phyloP scores from a whole-genome alignment of 2,329 filamentous ascomycete species.

The Gaeumannomyces sp. region DNA sequence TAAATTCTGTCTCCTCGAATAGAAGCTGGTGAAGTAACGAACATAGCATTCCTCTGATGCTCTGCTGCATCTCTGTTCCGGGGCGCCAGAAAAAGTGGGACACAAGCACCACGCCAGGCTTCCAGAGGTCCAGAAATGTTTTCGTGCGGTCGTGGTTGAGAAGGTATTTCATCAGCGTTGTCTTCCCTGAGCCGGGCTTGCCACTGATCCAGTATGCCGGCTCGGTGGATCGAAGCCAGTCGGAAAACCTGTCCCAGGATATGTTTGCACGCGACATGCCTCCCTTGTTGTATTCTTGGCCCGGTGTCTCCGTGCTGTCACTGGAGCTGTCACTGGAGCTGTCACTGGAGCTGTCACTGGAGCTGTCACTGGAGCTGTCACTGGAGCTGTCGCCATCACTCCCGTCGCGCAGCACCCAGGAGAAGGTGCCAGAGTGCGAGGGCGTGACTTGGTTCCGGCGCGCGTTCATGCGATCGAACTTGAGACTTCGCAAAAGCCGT shows the following conservation, averaged over 20 bases:
- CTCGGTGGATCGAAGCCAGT: background rate
- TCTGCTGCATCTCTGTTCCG: slow-evolving; percentile 21
- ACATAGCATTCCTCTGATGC: slow-evolving; percentile 20
- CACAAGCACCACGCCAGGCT: slow-evolving; percentile 9
- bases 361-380: too few relatives aligned
- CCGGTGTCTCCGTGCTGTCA: too few relatives aligned
- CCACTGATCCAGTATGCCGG: slow-evolving; percentile 25
- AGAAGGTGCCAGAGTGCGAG: slow-evolving; percentile 9
- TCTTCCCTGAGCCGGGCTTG: slow-evolving; percentile 28
- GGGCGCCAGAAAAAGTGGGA: slow-evolving; percentile 27
- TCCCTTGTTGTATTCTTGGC: too few relatives aligned
- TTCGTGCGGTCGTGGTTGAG: slow-evolving; percentile 9
- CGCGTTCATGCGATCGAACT: slow-evolving; percentile 14
- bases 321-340: too few relatives aligned
- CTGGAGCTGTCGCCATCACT: background rate
- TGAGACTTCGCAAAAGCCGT: slow-evolving; percentile 13
- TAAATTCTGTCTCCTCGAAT: background rate
- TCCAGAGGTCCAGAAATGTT: slow-evolving; percentile 18
- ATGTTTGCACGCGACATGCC: too few relatives aligned
- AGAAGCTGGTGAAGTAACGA: slow-evolving; percentile 19
- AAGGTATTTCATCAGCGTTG: slow-evolving; percentile 25
- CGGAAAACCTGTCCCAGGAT: background rate
- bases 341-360: too few relatives aligned
- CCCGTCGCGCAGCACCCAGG: slow-evolving; percentile 1
- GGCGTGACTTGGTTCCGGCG: slow-evolving; percentile 12